A percentile compares a stretch with the other conserved stretches of the same genome.
Evolutionary conservation across 768 basidiomycete species (phyloP).

Genomic region (Collybia sp.): DNA sequence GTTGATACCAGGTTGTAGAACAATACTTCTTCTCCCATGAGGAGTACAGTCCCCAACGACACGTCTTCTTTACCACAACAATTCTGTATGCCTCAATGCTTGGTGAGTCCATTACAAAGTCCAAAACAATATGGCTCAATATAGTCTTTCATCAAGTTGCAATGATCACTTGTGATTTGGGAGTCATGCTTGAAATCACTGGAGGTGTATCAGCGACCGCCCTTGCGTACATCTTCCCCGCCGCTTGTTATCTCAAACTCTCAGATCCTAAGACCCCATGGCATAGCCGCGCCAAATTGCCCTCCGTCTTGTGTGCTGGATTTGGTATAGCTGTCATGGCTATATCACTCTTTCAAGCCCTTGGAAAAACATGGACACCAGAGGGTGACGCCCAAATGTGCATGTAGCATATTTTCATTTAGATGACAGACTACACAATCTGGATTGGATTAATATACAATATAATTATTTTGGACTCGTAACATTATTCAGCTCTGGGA

Average conservation of each 20-base stretch:
- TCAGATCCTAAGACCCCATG: conserved; percentile 51
- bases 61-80: conserved; percentile 85
- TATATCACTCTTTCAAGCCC: conserved; percentile 71
- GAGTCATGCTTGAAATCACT: conserved; percentile 97
- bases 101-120: conserved; percentile 41
- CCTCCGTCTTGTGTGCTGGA: conserved; percentile 62
- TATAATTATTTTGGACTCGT: conserved; percentile 16
- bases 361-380: conserved; percentile 73
- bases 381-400: conserved; percentile 74
- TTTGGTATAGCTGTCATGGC: conserved; percentile 79
- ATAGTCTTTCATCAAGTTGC: conserved; percentile 53
- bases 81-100: conserved; percentile 81
- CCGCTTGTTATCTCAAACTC: conserved; percentile 82
- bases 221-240: conserved; percentile 90
- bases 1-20: conserved; percentile 70
- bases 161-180: conserved; percentile 91
- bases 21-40: conserved; percentile 94
- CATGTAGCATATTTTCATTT: conserved; percentile 29
- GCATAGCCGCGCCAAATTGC: conserved; percentile 68
- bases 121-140: background rate
- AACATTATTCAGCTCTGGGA: conserved; percentile 49
- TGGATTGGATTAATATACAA: conserved; percentile 10
- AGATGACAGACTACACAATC: conserved; percentile 3
- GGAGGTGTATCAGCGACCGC: conserved; percentile 95
- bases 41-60: conserved; percentile 74